Percentiles rank a stretch among this genome's conserved stretches.
phyloP scores from a whole-genome alignment of 495 filamentous ascomycete genomes.

The Hypoxylon crocopeplum region DNA sequence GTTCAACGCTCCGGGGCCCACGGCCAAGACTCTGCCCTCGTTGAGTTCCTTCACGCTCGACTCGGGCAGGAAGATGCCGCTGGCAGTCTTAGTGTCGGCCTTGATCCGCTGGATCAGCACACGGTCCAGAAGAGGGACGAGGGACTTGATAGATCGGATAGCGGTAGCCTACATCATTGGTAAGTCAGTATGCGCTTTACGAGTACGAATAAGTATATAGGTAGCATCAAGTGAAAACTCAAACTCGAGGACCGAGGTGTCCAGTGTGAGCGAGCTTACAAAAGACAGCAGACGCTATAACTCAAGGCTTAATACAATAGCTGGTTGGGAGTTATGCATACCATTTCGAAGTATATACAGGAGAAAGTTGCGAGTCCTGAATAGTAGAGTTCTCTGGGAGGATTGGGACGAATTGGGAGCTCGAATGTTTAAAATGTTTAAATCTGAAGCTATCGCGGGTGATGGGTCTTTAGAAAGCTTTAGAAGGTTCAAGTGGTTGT shows the following conservation, averaged over 20 bases:
- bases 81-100: constrained; percentile 93
- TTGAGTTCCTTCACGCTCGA: constrained; percentile 97
- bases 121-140: constrained; percentile 96
- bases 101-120: constrained; percentile 98
- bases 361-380: constrained; percentile 3
- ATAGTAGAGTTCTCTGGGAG: constrained; percentile 16
- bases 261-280: neutral
- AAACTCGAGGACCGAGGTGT: neutral
- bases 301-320: neutral
- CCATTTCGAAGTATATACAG: constrained; percentile 44
- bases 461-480: constrained; percentile 40
- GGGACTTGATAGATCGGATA: constrained; percentile 93
- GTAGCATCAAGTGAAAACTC: neutral
- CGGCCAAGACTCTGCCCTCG: constrained; percentile 93
- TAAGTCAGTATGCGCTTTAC: neutral
- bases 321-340: constrained; percentile 21
- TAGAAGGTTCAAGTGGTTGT: constrained; percentile 45
- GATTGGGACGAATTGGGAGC: constrained; percentile 22
- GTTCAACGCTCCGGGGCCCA: constrained; percentile 86
- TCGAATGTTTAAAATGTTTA: constrained; percentile 32
- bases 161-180: constrained; percentile 60
- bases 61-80: constrained; percentile 97
- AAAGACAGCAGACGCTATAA: neutral
- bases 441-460: constrained; percentile 43
- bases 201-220: neutral